Evolutionary conservation across 352 stramenopile species (phyloP), one percentile per base, ranked within the genome.

Genomic region (Phytophthora nicotianae): DNA sequence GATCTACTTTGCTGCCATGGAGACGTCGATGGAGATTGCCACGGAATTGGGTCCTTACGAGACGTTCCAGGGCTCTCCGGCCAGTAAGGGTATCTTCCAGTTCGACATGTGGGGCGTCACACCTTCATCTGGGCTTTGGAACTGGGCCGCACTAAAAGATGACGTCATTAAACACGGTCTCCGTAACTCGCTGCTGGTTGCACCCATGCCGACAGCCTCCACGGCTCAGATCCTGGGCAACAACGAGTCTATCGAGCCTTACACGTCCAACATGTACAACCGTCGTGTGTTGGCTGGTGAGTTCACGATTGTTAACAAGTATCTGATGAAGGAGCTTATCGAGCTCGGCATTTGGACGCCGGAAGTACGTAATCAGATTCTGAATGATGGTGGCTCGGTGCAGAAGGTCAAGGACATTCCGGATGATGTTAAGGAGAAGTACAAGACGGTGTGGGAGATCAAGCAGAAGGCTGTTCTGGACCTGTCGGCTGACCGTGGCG

Each of bases 381-480:
- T 99, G 77, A 92, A 97, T 60, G 94, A 99, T 68, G 77, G 93
- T 58, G 98, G 97, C 27, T 98, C 89, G 2, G 90, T 99, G 23
- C 97, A 99, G 75, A 94, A 96, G 53, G 87, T 98, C 21, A 74
- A 75, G n/a, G 58, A 50, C 21, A 91, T 97, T 41, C 91, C 94
- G 16, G 68, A 83, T 20, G 53, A 84, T 20, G 74, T 97, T 60
- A 95, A 97, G 65, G 93, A 98, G 24, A 93, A 99, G 21, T 99
- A 99, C 91, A 99, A 99, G 84, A 99, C 98, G 3, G 97, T 99
- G 53, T 99, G 97, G 97, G 98, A 99, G 76, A 99, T 99, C 83
- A 98, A 98, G 72, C 97, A 99, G 76, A 96, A 97, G 70, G 63
- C 86, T 10, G 91, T 99, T 59, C 79, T 99, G 38, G 97, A 99